phyloP scores from a whole-genome alignment of 2,329 filamentous ascomycete species.

The Aureobasidium leucospermi region DNA sequence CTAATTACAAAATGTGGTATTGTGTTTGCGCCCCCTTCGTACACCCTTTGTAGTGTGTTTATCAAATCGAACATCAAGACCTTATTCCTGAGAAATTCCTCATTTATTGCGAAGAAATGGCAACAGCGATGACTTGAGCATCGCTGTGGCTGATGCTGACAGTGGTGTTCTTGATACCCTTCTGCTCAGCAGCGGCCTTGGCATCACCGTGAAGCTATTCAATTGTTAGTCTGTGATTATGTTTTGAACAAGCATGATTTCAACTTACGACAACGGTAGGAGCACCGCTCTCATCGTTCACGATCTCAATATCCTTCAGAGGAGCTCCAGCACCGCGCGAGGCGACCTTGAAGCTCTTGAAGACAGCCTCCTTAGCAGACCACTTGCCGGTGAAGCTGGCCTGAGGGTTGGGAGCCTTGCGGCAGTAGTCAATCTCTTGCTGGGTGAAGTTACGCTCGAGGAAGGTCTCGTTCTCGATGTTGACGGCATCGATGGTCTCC shows the following conservation, averaged over 20 bases:
- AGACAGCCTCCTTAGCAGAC: constrained; percentile 97
- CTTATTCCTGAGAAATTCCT: background rate
- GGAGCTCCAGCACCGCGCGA: constrained; percentile 84
- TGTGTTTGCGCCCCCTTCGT: constrained; percentile 4
- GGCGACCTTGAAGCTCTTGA: constrained; percentile 86
- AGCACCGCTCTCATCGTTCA: constrained; percentile 70
- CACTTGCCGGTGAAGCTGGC: constrained; percentile 92
- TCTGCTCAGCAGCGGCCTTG: constrained; percentile 72
- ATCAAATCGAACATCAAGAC: background rate
- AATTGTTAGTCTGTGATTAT: constrained; percentile 17
- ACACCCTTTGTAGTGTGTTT: background rate
- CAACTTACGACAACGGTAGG: constrained; percentile 74
- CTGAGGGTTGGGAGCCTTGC: constrained; percentile 67
- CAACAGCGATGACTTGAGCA: constrained; percentile 87
- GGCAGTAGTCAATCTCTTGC: constrained; percentile 80
- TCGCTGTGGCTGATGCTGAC: constrained; percentile 97
- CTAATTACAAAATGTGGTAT: constrained; percentile 12
- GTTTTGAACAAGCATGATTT: background rate
- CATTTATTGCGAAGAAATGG: constrained; percentile 36
- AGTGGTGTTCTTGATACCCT: constrained; percentile 78
- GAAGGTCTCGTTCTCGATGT: constrained; percentile 91
- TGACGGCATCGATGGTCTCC: constrained; percentile 78
- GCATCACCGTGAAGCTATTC: constrained; percentile 77
- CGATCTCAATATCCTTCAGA: constrained; percentile 90
- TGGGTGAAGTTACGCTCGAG: constrained; percentile 89